Conservation (phyloP, 768 basidiomycete species). For the Daedaleopsis sinensis region DNA sequence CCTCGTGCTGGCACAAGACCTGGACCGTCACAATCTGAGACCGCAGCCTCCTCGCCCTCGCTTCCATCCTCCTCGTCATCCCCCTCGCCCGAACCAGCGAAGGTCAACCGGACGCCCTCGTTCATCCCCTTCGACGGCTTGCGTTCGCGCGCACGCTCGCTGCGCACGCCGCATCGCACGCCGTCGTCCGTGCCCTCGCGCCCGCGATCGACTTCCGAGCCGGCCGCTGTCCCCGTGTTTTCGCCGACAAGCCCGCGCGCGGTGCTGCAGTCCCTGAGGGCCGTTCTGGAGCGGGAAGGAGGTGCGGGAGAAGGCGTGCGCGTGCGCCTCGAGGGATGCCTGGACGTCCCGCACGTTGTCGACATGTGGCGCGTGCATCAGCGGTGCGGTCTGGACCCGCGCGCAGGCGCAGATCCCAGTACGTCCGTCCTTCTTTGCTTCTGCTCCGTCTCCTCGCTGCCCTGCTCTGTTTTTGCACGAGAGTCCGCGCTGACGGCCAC, state of each 20-base stretch:
- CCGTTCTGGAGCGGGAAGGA: slow-evolving; percentile 12
- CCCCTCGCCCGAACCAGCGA: neutral
- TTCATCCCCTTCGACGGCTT: neutral
- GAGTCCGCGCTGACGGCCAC: too few species aligned
- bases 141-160: slow-evolving; percentile 13
- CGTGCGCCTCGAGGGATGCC: slow-evolving; percentile 21
- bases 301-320: neutral
- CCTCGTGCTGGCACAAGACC: neutral
- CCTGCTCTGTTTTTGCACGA: too few species aligned
- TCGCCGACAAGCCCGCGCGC: slow-evolving; percentile 9
- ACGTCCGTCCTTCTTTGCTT: neutral
- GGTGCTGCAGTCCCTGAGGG: slow-evolving; percentile 12
- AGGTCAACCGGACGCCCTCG: neutral
- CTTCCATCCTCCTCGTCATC: neutral
- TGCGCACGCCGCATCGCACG: slow-evolving; percentile 8
- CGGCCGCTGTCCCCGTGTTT: slow-evolving; percentile 16
- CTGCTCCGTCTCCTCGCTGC: too few species aligned
- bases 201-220: slow-evolving; percentile 16
- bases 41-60: neutral
- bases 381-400: slow-evolving; percentile 1
- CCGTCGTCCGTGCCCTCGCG: slow-evolving; percentile 4
- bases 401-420: slow-evolving; percentile 11
- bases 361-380: slow-evolving; percentile 10
- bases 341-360: slow-evolving; percentile 24
- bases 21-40: neutral